Conservation (phyloP, 2,329 filamentous ascomycete genomes). For the Claviceps lovelessii region DNA sequence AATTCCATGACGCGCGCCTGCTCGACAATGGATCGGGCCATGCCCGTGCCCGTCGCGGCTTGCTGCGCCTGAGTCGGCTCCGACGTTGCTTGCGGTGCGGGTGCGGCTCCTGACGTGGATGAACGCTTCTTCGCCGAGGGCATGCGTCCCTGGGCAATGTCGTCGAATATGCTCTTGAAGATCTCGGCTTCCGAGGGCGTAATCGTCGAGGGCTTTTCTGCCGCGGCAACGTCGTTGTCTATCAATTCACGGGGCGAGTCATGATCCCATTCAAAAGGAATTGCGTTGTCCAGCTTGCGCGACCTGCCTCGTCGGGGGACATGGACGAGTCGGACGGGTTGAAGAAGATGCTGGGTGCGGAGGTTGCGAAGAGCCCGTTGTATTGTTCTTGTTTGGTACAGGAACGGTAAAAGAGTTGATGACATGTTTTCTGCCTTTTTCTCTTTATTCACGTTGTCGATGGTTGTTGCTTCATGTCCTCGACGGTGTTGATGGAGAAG, state of each 20-base stretch:
- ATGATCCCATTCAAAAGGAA: conserved; percentile 38
- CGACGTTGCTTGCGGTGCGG: neutral
- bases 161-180: conserved; percentile 42
- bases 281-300: conserved; percentile 20
- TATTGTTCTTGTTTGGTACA: conserved; percentile 57
- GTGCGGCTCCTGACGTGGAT: neutral
- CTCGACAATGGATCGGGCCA: conserved; percentile 19
- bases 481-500: neutral
- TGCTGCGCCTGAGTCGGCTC: too few relatives aligned
- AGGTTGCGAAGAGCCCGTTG: conserved; percentile 16
- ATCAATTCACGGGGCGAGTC: conserved; percentile 9
- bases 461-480: neutral
- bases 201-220: conserved; percentile 31
- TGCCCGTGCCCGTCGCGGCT: too few relatives aligned
- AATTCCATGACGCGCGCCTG: conserved; percentile 19
- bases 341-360: conserved; percentile 12
- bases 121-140: conserved; percentile 14
- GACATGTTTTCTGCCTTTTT: conserved; percentile 21
- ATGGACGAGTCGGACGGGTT: conserved; percentile 11
- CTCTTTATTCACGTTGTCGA: neutral
- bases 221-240: conserved; percentile 8
- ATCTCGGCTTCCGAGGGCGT: conserved; percentile 43
- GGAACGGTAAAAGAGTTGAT: conserved; percentile 45
- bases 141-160: conserved; percentile 24
- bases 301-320: conserved; percentile 4